Percentiles rank a stretch among this genome's conserved stretches.
Conservation (phyloP, 257 asterid species). For the Solanum corneliomulleri region DNA sequence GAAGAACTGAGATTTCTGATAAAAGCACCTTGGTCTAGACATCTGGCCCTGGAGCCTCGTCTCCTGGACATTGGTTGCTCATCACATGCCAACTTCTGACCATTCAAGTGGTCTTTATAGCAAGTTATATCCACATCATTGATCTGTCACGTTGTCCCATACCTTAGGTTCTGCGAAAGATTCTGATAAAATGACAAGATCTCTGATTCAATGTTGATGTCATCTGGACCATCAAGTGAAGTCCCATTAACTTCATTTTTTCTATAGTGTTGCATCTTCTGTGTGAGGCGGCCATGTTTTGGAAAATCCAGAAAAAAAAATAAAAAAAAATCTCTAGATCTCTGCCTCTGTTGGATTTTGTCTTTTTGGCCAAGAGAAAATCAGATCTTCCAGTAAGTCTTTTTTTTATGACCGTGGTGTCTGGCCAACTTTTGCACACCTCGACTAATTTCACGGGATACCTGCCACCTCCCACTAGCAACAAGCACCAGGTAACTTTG, state of each 20-base stretch:
- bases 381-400: not conserved
- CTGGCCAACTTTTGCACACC: too few relatives aligned
- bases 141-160: not conserved
- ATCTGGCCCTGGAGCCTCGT: not conserved
- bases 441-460: too few relatives aligned
- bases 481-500: too few relatives aligned
- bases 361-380: not conserved
- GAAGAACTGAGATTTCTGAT: not conserved
- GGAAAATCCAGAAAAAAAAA: not conserved
- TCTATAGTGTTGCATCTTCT: not conserved
- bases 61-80: not conserved
- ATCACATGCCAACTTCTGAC: not conserved
- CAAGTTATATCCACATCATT: not conserved
- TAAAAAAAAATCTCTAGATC: not conserved
- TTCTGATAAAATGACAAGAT: not conserved
- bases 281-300: not conserved
- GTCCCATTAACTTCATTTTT: not conserved
- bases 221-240: not conserved
- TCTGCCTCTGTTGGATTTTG: not conserved
- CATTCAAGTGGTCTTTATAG: not conserved
- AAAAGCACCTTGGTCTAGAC: not conserved
- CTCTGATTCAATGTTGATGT: not conserved
- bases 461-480: too few relatives aligned
- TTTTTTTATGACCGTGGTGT: too few relatives aligned
- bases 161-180: not conserved